Evolutionary conservation across 495 filamentous ascomycete species (phyloP).

Genomic region (Penicillium cataractarum): DNA sequence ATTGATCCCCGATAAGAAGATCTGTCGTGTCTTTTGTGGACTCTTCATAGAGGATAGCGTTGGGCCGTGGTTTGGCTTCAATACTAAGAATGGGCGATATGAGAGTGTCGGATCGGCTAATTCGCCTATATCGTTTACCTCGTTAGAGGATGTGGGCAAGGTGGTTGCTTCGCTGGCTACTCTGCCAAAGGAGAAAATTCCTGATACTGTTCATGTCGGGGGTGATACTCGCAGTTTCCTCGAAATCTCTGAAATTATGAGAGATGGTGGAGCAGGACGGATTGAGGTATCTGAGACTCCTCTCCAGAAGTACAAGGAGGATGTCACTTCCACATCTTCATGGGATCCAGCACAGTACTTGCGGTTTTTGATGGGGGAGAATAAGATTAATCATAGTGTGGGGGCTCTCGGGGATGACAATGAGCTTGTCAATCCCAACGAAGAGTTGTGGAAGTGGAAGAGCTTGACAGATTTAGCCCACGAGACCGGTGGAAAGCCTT

Average conservation of each 20-base stretch:
- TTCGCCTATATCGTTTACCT: conserved; percentile 29
- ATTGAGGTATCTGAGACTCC: conserved; percentile 18
- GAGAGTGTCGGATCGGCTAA: conserved; percentile 23
- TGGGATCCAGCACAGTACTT: conserved; percentile 11
- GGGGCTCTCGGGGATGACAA: not conserved
- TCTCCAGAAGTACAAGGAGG: conserved; percentile 19
- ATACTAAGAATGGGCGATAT: conserved; percentile 28
- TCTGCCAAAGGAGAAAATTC: not conserved
- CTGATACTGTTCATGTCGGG: not conserved
- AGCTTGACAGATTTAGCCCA: not conserved
- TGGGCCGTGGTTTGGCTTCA: conserved; percentile 35
- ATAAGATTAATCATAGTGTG: not conserved
- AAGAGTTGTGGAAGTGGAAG: not conserved
- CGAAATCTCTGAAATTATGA: conserved; percentile 29
- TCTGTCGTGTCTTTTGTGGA: conserved; percentile 33
- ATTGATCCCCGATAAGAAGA: conserved; percentile 19
- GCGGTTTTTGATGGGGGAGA: conserved; percentile 1
- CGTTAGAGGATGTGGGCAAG: not conserved
- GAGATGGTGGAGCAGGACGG: conserved; percentile 21
- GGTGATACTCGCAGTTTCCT: conserved; percentile 28
- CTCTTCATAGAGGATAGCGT: conserved; percentile 35
- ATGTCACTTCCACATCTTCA: conserved; percentile 5
- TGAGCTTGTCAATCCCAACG: not conserved
- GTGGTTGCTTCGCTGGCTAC: not conserved
- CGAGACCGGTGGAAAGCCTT: not conserved